Evolutionary conservation across 257 asterid species (phyloP).

Genomic region (Solanum etuberosum): DNA sequence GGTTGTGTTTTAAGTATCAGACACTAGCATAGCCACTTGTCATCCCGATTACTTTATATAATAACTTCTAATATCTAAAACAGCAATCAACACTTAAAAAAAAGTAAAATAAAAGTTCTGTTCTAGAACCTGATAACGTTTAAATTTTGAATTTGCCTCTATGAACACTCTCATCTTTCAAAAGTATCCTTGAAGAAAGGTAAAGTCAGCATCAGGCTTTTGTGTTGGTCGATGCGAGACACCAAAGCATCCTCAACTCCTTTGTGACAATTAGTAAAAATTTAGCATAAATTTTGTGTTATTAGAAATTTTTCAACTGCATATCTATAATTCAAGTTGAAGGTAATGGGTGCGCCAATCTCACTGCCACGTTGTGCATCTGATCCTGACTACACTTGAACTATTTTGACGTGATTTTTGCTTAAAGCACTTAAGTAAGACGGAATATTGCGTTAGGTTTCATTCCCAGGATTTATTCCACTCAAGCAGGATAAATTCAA

Average conservation of each 20-base stretch:
- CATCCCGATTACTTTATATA: neutral
- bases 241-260: neutral
- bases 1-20: neutral
- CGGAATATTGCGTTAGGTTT: neutral
- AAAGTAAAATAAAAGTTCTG: neutral
- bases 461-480: neutral
- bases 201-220: neutral
- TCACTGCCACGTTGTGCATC: neutral
- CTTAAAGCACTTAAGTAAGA: neutral
- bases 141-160: neutral
- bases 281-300: neutral
- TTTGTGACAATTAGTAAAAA: neutral
- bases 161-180: neutral
- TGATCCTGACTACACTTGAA: neutral
- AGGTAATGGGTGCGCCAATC: neutral
- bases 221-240: neutral
- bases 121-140: neutral
- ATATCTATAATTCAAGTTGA: neutral
- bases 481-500: too few relatives aligned
- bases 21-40: neutral
- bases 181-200: neutral
- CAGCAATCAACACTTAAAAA: neutral
- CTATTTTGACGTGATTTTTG: neutral
- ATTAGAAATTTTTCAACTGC: neutral
- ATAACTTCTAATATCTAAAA: neutral